Conservation (phyloP, 129 eudicot genomes). For the Dittrichia graveolens region DNA sequence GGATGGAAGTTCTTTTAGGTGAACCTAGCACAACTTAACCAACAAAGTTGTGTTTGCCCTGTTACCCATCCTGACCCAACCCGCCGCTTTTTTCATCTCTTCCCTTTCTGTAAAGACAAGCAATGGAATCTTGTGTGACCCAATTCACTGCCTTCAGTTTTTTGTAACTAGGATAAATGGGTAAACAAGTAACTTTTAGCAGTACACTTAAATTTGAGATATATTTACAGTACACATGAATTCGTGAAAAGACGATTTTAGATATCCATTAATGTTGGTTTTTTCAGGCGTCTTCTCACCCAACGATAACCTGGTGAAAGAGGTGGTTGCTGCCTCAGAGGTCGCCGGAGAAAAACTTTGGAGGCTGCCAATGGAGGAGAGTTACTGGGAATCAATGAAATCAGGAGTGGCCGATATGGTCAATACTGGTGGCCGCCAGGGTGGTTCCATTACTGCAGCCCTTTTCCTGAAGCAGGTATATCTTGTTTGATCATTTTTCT, state of each 20-base stretch:
- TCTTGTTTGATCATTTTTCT: constrained; percentile 11
- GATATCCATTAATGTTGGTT: background rate
- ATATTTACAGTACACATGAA: background rate
- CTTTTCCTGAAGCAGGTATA: constrained; percentile 92
- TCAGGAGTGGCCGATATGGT: constrained; percentile 99
- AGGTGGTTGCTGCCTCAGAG: constrained; percentile 89
- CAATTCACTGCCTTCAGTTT: background rate
- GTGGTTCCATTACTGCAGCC: constrained; percentile 91
- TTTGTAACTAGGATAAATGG: background rate
- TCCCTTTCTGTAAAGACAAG: background rate
- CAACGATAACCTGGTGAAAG: constrained; percentile 82
- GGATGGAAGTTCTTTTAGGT: background rate
- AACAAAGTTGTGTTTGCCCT: background rate
- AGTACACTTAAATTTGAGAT: background rate
- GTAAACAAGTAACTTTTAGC: background rate
- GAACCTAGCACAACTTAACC: background rate
- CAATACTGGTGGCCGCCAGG: constrained; percentile 94
- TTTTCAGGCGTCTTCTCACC: constrained; percentile 83
- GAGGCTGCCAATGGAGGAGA: constrained; percentile 96
- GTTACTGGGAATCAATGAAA: constrained; percentile 98
- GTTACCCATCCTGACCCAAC: background rate
- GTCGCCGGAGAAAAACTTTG: constrained; percentile 92
- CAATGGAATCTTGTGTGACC: too few relatives aligned
- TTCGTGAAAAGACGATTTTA: background rate
- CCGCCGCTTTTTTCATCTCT: background rate